Evolutionary conservation across 108 stramenopile genomes (phyloP), one percentile per base, ranked within the genome.

Genomic region (Skeletonema grethae): DNA sequence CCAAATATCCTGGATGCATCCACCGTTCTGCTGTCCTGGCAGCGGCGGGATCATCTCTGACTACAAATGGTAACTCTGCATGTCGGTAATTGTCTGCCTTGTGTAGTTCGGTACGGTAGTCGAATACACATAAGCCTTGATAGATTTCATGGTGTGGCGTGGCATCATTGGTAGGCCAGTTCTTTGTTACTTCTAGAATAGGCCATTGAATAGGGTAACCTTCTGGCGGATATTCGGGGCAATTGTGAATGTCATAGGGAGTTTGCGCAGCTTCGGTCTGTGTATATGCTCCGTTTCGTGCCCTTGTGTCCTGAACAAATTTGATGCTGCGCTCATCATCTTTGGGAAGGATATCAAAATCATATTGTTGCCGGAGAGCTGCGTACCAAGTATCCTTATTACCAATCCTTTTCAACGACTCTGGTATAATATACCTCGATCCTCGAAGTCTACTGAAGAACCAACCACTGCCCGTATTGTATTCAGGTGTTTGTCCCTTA

Each of bases 41-140:
- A 29, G 97, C 89, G n/a, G 80, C 67, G 15, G 98, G 98, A 80
- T 98, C 95, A 62, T 94, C 85, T 48, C 90, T 81, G n/a, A 98
- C 79, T 15, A 98, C 82, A 83, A 98, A 99, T n/a, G 99, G 98
- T 30, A 97, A 78, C 80, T 99, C 98, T 12, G 82, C 83, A 11
- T 87, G 70, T 16, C 97, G 86, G 79, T 98, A 99, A 16, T 69
- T 74, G 30, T 85, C 73, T 5, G 94, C 95, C 83, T 97, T 95
- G 56, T 71, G 72, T 16, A 90, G 73, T 56, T 98, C 94, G 6
- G 84, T 91, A 28, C 83, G 45, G 71, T 95, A 88, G 63, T 96
- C 95, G 71, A 96, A 96, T 63, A 89, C 73, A 64, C 95, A 96
- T 16, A 94, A 12, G 4, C 87, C 90, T 60, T 92, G 90, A 62